Evolutionary conservation across 2,329 filamentous ascomycete species (phyloP).

Genomic region (Podosphaera leucotricha): DNA sequence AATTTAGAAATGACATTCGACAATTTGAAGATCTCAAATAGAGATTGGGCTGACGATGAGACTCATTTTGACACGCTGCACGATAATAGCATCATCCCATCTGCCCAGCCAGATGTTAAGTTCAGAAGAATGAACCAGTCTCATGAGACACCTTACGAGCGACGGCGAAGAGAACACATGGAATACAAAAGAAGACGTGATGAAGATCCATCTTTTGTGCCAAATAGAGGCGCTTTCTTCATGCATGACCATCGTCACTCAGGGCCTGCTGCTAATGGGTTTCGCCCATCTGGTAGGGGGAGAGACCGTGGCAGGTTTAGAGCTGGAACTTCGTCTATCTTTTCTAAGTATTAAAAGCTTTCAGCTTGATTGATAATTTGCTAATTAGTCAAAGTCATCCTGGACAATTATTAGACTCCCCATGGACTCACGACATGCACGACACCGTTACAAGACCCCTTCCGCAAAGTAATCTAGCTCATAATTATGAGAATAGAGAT

Average conservation of each 20-base stretch:
- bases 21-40: constrained; percentile 17
- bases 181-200: constrained; percentile 76
- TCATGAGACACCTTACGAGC: constrained; percentile 38
- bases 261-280: constrained; percentile 54
- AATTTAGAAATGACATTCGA: constrained; percentile 29
- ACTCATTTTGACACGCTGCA: constrained; percentile 15
- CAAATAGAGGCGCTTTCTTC: constrained; percentile 85
- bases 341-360: constrained; percentile 34
- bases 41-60: constrained; percentile 8
- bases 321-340: constrained; percentile 32
- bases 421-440: constrained; percentile 91
- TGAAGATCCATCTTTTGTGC: constrained; percentile 78
- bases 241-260: constrained; percentile 82
- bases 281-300: constrained; percentile 46
- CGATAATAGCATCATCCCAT: constrained; percentile 10
- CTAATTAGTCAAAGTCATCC: constrained; percentile 9
- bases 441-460: constrained; percentile 29
- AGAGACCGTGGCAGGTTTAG: constrained; percentile 34
- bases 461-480: too few relatives aligned
- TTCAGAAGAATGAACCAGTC: constrained; percentile 20
- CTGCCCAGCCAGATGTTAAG: constrained; percentile 14
- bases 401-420: constrained; percentile 41
- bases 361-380: not conserved
- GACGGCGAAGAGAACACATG: constrained; percentile 65
- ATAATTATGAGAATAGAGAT: constrained; percentile 21